Percentiles rank a stretch among this genome's conserved stretches.
These are phyloP conservation scores for Stephanodiscus triporus DNA, from an alignment of 108 stramenopile genomes.

Conservation along the genomic window DNA sequence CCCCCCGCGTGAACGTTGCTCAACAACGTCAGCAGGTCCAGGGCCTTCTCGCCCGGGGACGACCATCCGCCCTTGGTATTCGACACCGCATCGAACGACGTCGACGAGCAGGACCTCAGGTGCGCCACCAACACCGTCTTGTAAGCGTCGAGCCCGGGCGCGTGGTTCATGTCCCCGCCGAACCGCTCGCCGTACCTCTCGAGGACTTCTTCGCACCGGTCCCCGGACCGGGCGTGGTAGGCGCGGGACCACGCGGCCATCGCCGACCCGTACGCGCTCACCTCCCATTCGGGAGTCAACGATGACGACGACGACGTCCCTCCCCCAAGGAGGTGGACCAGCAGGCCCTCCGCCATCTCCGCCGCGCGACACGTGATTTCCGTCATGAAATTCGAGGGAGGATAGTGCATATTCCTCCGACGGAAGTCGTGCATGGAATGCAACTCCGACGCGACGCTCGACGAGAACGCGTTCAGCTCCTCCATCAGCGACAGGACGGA, in stretches of 20 bases:
- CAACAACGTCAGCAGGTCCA: constrained; percentile 26
- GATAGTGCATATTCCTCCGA: constrained; percentile 27
- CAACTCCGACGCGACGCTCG: constrained; percentile 22
- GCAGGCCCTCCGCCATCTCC: background rate
- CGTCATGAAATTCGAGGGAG: constrained; percentile 28
- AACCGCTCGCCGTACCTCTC: constrained; percentile 42
- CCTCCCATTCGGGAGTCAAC: constrained; percentile 15
- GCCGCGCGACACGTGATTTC: constrained; percentile 22
- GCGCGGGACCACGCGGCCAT: constrained; percentile 40
- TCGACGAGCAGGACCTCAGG: constrained; percentile 31
- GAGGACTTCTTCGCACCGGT: constrained; percentile 34
- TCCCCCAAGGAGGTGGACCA: constrained; percentile 16
- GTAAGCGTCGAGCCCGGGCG: constrained; percentile 30
- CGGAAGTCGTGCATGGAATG: constrained; percentile 31
- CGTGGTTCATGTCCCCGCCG: constrained; percentile 48
- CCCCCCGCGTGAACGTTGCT: constrained; percentile 27
- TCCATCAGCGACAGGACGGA: constrained; percentile 31
- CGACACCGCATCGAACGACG: too few relatives aligned
- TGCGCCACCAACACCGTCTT: constrained; percentile 41
- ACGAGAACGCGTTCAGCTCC: constrained; percentile 13
- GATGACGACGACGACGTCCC: background rate
- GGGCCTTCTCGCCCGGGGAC: constrained; percentile 41
- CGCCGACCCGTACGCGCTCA: constrained; percentile 32
- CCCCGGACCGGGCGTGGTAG: constrained; percentile 22
- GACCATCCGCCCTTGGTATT: background rate